Percentiles rank a stretch among this genome's conserved stretches.
phyloP scores from a whole-genome alignment of 805 yeast genomes.

The Ogataea glucozyma region DNA sequence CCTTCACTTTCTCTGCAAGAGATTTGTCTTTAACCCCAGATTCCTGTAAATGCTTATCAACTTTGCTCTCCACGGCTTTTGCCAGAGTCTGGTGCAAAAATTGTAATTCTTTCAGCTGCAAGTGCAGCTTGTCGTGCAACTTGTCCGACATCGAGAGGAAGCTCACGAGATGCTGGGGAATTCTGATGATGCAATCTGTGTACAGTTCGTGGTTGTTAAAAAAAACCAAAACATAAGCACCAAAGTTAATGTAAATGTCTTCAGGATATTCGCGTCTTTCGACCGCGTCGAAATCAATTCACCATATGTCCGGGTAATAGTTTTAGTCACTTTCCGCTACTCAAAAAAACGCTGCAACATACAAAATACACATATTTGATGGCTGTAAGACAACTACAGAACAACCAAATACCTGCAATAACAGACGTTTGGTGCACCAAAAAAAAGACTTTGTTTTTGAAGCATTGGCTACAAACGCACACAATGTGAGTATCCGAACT shows the following conservation, averaged over 20 bases:
- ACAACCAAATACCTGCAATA: neutral
- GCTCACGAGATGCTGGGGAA: no score
- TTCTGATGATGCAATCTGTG: no score
- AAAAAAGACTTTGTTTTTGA: neutral
- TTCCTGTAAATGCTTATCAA: constrained; percentile 34
- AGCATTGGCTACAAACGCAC: constrained; percentile 1
- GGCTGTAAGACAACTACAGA: constrained; percentile 1
- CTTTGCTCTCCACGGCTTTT: constrained; percentile 43
- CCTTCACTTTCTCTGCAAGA: constrained; percentile 41
- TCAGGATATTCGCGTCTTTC: no score
- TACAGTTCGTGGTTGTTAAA: neutral
- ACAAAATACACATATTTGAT: neutral
- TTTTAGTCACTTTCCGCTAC: neutral
- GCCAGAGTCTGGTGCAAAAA: constrained; percentile 47
- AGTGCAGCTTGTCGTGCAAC: constrained; percentile 44
- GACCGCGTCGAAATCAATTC: neutral
- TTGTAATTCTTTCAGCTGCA: constrained; percentile 54
- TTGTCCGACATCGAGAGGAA: constrained; percentile 26
- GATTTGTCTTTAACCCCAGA: constrained; percentile 16
- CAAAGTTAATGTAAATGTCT: no score
- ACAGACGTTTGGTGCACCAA: neutral
- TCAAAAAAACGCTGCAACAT: constrained; percentile 9
- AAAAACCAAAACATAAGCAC: neutral
- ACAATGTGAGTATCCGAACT: neutral
- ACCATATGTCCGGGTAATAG: constrained; percentile 7